Evolutionary conservation across 495 filamentous ascomycete species (phyloP).

Genomic region (Entonaema liquescens): DNA sequence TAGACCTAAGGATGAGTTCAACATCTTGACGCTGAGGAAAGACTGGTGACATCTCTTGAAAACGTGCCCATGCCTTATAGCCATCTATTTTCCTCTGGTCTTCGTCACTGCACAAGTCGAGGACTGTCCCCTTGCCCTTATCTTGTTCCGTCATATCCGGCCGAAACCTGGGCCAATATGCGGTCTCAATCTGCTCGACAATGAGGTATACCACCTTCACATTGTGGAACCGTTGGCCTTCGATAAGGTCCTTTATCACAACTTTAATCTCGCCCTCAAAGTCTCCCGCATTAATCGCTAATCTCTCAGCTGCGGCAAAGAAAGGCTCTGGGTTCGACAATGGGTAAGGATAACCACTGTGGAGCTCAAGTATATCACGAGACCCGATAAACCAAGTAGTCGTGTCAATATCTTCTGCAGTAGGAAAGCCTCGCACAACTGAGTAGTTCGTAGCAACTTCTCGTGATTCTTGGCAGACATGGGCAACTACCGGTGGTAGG

Average conservation of each 20-base stretch:
- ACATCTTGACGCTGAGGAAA: constrained; percentile 43
- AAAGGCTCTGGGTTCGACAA: constrained; percentile 45
- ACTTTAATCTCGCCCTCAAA: constrained; percentile 39
- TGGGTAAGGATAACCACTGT: constrained; percentile 45
- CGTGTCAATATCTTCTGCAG: constrained; percentile 40
- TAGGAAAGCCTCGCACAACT: constrained; percentile 44
- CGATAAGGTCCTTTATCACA: constrained; percentile 37
- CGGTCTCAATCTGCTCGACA: constrained; percentile 43
- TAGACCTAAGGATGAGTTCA: constrained; percentile 36
- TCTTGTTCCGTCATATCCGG: constrained; percentile 44
- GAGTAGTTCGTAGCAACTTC: constrained; percentile 37
- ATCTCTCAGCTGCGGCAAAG: constrained; percentile 38
- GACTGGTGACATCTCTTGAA: constrained; percentile 44
- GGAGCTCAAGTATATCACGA: constrained; percentile 44
- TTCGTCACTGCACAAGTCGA: constrained; percentile 39
- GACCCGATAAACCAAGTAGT: constrained; percentile 46
- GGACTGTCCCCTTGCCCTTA: constrained; percentile 43
- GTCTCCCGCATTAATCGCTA: constrained; percentile 40
- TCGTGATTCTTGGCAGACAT: constrained; percentile 41
- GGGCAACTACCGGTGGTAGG: constrained; percentile 39
- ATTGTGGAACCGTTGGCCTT: constrained; percentile 36
- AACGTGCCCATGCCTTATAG: constrained; percentile 44
- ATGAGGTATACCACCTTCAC: constrained; percentile 44
- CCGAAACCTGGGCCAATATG: constrained; percentile 43
- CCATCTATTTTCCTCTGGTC: constrained; percentile 41